phyloP scores from a whole-genome alignment of 1,284 basidiomycete genomes.

The Fomitopsis schrenkii region DNA sequence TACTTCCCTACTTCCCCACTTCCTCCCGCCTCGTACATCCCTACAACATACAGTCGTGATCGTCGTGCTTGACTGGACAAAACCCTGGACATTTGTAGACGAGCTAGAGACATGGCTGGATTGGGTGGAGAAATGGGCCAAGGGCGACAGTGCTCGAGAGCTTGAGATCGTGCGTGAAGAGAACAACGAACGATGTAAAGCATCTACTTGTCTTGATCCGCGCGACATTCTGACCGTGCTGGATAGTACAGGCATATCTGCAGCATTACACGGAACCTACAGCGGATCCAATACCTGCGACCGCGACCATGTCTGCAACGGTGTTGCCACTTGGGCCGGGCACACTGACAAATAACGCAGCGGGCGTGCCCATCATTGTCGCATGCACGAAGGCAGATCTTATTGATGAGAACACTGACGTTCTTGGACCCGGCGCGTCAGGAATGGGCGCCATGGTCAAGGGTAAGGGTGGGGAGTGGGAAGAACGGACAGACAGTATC shows the following conservation, averaged over 20 bases:
- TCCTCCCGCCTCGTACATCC: constrained; percentile 68
- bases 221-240: constrained; percentile 6
- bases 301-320: constrained; percentile 52
- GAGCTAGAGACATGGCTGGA: constrained; percentile 84
- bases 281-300: constrained; percentile 52
- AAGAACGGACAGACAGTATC: constrained; percentile 92
- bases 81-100: constrained; percentile 88
- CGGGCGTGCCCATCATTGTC: constrained; percentile 86
- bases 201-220: background rate
- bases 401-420: constrained; percentile 77
- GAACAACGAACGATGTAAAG: constrained; percentile 78
- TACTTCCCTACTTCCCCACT: constrained; percentile 77
- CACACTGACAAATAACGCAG: constrained; percentile 74
- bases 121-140: constrained; percentile 82
- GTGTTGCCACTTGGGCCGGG: constrained; percentile 78
- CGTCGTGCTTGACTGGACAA: constrained; percentile 94
- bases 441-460: constrained; percentile 82
- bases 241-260: constrained; percentile 78
- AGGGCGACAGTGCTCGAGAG: constrained; percentile 65
- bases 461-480: constrained; percentile 86
- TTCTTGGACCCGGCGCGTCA: constrained; percentile 60
- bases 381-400: constrained; percentile 90
- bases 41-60: constrained; percentile 80
- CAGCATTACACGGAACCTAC: constrained; percentile 89
- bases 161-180: constrained; percentile 72